Base-by-base conservation (phyloP, 2,329 filamentous ascomycete genomes). In the Diaporthe caulivora region DNA sequence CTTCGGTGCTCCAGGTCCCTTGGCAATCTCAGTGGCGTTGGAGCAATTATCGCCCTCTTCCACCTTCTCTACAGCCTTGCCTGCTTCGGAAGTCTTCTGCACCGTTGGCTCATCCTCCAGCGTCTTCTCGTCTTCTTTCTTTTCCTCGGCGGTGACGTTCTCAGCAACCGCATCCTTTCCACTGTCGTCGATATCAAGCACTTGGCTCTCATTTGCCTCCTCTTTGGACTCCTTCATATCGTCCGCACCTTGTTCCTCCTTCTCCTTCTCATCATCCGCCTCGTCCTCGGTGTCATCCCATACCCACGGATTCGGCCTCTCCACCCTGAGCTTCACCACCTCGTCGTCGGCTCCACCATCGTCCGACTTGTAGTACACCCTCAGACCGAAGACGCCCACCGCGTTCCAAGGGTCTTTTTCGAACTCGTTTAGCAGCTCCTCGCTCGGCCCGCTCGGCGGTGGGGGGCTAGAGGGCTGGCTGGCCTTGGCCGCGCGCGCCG, bases 331-430 rank as follows among this genome's bases (percentile, higher is more conserved):
- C 75, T 74, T 78, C 17, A 82, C 78, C 18, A 78, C 65, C 70
- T 77, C 74, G 53, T 70, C 37, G 17, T 71, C 74, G n/a, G 49
- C 74, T 21, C 47, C 44, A 3, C 51, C 75, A 21, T 62, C 74
- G 15, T 69, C 70, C 10, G 79, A 81, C 75, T 86, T 87, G 80
- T 88, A 86, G 79, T 91, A 92, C 9, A 92, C 85, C 26, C 89
- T 86, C 71, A 92, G 81, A 0, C 90, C 90, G 0, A 92, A 86
- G 18, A 91, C 89, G 21, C 85, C 88, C 15, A 92, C 85, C 0
- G 90, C 90, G 78, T 92, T 92, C 90, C 90, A 92, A 0, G 89
- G 86, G 37, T 90, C 86, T 42, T 82, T 83, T 77, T 88, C 86
- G 44, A 86, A 86, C 71, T 89, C 86, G 74, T 86, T 85, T 44